Percentiles rank a stretch among this genome's conserved stretches.
Evolutionary conservation across 2,329 filamentous ascomycete species (phyloP).

Genomic region (Fusarium sp.): DNA sequence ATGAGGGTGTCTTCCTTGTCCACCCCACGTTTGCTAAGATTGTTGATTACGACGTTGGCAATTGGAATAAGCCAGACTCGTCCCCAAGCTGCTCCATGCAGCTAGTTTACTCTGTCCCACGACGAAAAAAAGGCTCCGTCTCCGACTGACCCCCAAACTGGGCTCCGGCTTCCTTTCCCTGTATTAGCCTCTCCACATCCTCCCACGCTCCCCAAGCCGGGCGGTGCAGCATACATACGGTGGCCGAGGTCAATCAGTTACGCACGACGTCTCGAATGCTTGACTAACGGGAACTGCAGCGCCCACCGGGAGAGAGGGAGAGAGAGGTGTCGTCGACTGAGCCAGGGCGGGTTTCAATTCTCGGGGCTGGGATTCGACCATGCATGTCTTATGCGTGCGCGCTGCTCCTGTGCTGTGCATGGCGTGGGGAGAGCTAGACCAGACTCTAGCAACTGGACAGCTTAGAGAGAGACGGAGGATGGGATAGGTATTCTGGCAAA

Average conservation of each 20-base stretch:
- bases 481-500: slow-evolving; percentile 5
- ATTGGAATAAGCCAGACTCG: slow-evolving; percentile 2
- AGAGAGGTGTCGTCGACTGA: slow-evolving; percentile 3
- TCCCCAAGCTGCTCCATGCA: slow-evolving; percentile 24
- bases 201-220: slow-evolving; percentile 18
- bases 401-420: slow-evolving; percentile 41
- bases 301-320: not conserved
- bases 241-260: slow-evolving; percentile 32
- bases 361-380: slow-evolving; percentile 23
- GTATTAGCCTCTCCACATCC: slow-evolving; percentile 28
- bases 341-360: slow-evolving; percentile 7
- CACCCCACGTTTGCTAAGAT: slow-evolving; percentile 22
- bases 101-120: slow-evolving; percentile 5
- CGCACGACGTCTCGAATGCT: slow-evolving; percentile 31
- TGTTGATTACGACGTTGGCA: slow-evolving; percentile 9
- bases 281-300: slow-evolving; percentile 41
- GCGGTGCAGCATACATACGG: slow-evolving; percentile 9
- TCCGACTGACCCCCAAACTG: slow-evolving; percentile 28
- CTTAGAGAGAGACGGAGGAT: too few species aligned
- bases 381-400: slow-evolving; percentile 22
- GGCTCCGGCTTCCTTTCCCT: not conserved
- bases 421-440: slow-evolving; percentile 26
- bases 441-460: too few species aligned
- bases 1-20: slow-evolving; percentile 7
- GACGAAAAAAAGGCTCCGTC: not conserved